These are phyloP conservation scores for Piper longum DNA, from an alignment of 164 flowering plant species.

Conservation along the genomic window DNA sequence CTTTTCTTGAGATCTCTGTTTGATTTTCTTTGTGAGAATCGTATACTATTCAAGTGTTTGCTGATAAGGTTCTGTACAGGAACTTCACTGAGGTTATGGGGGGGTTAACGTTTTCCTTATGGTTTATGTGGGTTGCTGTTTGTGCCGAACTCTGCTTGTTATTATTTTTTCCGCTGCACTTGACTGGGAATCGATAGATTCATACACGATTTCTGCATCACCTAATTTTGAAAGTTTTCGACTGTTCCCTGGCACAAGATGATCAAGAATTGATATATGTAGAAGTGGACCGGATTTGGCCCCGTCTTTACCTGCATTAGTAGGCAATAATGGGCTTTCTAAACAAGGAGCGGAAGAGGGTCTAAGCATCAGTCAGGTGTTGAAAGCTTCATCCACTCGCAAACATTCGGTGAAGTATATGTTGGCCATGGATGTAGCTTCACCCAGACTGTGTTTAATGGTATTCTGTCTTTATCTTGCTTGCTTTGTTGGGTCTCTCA, in stretches of 20 bases:
- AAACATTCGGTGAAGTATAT: slow-evolving; percentile 45
- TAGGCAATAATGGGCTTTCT: slow-evolving; percentile 13
- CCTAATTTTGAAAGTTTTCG: slow-evolving; percentile 42
- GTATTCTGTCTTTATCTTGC: slow-evolving; percentile 17
- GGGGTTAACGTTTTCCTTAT: not conserved
- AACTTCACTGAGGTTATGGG: not conserved
- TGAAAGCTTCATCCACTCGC: slow-evolving; percentile 25
- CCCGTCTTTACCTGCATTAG: slow-evolving; percentile 34
- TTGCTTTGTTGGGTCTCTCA: not conserved
- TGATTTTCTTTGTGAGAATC: too few relatives aligned
- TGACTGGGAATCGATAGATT: slow-evolving; percentile 63
- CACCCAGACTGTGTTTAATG: slow-evolving; percentile 81
- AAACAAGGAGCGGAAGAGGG: slow-evolving; percentile 27
- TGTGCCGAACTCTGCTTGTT: not conserved
- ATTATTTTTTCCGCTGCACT: slow-evolving; percentile 1
- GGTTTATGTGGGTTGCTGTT: not conserved
- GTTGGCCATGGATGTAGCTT: slow-evolving; percentile 64
- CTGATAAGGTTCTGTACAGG: not conserved
- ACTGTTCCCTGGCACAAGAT: slow-evolving; percentile 17
- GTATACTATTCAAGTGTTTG: too few relatives aligned
- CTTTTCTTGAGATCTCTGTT: too few relatives aligned
- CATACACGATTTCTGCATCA: slow-evolving; percentile 62
- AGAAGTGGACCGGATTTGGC: slow-evolving; percentile 28
- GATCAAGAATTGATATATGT: slow-evolving; percentile 20
- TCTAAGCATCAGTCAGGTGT: slow-evolving; percentile 19